Base-by-base conservation (phyloP, 2,329 filamentous ascomycete genomes). In the Apiospora arundinis region DNA sequence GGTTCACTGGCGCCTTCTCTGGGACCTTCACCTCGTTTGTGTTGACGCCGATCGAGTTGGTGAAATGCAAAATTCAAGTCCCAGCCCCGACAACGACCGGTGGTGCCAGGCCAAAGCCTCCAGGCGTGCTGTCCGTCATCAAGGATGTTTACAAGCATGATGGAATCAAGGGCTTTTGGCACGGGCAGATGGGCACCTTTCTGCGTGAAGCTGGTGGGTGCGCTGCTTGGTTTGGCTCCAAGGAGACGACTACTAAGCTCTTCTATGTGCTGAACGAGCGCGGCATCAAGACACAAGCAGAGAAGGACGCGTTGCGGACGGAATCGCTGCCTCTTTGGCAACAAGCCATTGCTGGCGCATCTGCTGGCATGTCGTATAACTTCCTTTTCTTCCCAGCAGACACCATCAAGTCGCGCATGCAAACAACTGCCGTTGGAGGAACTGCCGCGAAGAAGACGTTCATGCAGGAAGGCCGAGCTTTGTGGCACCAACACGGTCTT, bases 21-120 rank as follows among this genome's bases (percentile, higher is more conserved):
- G 96, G 96, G 45, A 92, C 93, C 49, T 93, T 97, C 78, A 97
- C 96, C 0, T 97, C 94, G 0, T 87, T 98, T 67, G 90, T 97
- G 44, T 89, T 99, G 73, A 99, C 96, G 0, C 96, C 96, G 0
- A 94, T 99, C 75, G 96, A 99, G 83, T 89, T 99, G 69, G 93
- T 99, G 80, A 99, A 99, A 84, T 99, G 96, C 88, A 97, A 96
- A 83, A 97, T 99, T 84, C 96, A 99, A 81, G 95, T 95, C 0
- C 94, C 88, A 12, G 78, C 77, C 21, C 70, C 74, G 44, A 71
- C 45, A 1, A 79, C 81, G 2, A 82, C 83, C 32, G 85, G 85
- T 28, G 80, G 79, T 32, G 78, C 78, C 2, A 81, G 81, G 3
- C 28, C 16, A 32, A 85, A 84, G 16, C 83, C 87, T 3, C 87